These are phyloP conservation scores for Rubus parviflorus DNA, from an alignment of 306 rosid species.

Conservation along the genomic window DNA sequence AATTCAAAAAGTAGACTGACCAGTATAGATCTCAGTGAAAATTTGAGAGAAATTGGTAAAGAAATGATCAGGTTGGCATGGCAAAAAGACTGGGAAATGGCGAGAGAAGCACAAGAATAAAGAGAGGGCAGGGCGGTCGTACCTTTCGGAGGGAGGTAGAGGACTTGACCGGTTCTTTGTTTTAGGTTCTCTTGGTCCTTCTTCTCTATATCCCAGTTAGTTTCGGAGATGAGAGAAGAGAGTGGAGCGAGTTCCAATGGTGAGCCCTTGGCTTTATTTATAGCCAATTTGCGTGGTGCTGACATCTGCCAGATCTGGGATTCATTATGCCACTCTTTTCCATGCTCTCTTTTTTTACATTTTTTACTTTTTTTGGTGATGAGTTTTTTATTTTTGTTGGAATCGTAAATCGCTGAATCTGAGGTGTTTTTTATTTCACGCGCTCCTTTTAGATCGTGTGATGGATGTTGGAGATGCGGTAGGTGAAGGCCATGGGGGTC, in stretches of 20 bases:
- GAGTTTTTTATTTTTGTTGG: background rate
- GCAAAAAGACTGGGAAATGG: background rate
- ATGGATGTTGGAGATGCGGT: background rate
- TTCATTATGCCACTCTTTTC: background rate
- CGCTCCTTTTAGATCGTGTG: background rate
- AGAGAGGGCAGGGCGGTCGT: constrained; percentile 7
- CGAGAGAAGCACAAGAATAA: background rate
- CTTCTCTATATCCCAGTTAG: background rate
- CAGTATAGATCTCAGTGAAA: constrained; percentile 29
- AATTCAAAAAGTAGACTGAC: constrained; percentile 20
- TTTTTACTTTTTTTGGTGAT: background rate
- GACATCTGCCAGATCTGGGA: constrained; percentile 32
- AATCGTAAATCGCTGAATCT: background rate
- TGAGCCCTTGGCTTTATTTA: constrained; percentile 39
- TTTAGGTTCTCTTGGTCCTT: background rate
- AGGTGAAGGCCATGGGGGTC: background rate
- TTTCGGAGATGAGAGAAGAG: constrained; percentile 23
- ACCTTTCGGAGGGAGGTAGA: constrained; percentile 34
- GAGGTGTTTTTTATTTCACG: background rate
- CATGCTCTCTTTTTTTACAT: background rate
- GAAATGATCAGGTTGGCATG: constrained; percentile 1
- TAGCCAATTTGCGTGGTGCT: constrained; percentile 17
- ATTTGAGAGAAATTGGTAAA: background rate
- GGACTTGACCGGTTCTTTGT: constrained; percentile 32
- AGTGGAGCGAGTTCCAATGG: constrained; percentile 31